These are phyloP conservation scores for Goniomonas avonlea DNA, from an alignment of 78 protist species.

Conservation along the genomic window DNA sequence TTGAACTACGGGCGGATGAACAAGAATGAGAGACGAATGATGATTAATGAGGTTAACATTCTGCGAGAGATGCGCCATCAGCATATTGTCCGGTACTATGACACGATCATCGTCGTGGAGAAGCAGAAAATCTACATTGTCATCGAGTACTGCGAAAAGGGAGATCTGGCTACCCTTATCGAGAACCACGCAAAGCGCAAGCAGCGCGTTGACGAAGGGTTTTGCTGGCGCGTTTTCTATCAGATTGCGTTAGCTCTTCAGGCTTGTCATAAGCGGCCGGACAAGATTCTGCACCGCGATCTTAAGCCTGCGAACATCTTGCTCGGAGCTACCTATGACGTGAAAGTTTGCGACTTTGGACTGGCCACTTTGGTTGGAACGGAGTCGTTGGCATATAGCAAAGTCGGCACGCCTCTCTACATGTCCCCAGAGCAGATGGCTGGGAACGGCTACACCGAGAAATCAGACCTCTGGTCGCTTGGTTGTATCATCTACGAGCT, in stretches of 20 bases:
- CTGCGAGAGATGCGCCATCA: not conserved
- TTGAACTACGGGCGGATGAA: constrained; percentile 18
- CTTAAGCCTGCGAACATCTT: constrained; percentile 20
- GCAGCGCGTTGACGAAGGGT: not conserved
- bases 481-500: constrained; percentile 21
- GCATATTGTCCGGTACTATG: constrained; percentile 15
- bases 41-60: constrained; percentile 12
- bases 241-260: not conserved
- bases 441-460: constrained; percentile 2
- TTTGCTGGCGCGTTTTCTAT: not conserved
- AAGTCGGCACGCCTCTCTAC: constrained; percentile 17
- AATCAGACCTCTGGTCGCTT: constrained; percentile 12
- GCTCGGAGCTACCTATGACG: not conserved
- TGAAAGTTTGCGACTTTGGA: not conserved
- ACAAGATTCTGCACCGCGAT: constrained; percentile 2
- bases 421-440: constrained; percentile 16
- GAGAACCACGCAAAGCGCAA: not conserved
- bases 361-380: not conserved
- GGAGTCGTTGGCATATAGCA: not conserved
- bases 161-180: not conserved
- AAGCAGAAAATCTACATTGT: constrained; percentile 11
- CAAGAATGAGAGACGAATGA: constrained; percentile 16
- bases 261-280: constrained; percentile 8
- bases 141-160: constrained; percentile 6
- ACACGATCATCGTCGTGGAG: constrained; percentile 9